These are phyloP conservation scores for Boletus insuetus DNA, from an alignment of 768 basidiomycete genomes.

Conservation along the genomic window DNA sequence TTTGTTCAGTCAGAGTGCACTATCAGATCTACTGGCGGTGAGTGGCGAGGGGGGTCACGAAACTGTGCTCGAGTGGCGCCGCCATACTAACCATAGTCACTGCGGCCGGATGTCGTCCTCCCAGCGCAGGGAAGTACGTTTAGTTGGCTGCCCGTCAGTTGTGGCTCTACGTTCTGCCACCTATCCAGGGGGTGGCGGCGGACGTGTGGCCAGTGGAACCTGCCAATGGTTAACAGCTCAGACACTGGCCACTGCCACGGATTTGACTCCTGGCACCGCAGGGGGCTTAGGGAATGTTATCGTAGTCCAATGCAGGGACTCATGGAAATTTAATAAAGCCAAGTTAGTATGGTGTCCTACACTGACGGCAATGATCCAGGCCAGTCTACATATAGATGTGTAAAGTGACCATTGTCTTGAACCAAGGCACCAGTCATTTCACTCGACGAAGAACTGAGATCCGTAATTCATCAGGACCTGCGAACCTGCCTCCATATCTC, in stretches of 20 bases:
- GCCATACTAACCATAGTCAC: neutral
- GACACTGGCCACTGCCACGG: neutral
- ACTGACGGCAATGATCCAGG: neutral
- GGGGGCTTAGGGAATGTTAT: neutral
- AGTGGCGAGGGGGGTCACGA: neutral
- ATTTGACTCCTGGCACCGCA: neutral
- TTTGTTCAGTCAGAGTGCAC: too few species aligned
- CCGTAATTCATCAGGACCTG: constrained; percentile 64
- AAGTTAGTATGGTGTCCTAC: neutral
- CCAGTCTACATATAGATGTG: too few species aligned
- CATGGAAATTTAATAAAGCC: constrained; percentile 7
- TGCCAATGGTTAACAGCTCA: neutral
- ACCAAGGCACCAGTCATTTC: neutral
- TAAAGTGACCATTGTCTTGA: neutral
- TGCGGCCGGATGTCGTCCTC: neutral
- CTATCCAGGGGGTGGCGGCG: neutral
- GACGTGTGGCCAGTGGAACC: neutral
- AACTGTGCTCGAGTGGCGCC: neutral
- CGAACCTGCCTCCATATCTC: constrained; percentile 38
- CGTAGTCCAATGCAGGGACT: neutral
- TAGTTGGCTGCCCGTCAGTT: neutral
- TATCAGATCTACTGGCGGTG: too few species aligned
- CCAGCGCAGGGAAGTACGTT: neutral
- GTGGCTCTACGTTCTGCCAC: too few species aligned
- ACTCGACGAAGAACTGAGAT: constrained; percentile 39